Evolutionary conservation across 1,139 yeast species (phyloP).

Genomic region (Suhomyces wounanorum): DNA sequence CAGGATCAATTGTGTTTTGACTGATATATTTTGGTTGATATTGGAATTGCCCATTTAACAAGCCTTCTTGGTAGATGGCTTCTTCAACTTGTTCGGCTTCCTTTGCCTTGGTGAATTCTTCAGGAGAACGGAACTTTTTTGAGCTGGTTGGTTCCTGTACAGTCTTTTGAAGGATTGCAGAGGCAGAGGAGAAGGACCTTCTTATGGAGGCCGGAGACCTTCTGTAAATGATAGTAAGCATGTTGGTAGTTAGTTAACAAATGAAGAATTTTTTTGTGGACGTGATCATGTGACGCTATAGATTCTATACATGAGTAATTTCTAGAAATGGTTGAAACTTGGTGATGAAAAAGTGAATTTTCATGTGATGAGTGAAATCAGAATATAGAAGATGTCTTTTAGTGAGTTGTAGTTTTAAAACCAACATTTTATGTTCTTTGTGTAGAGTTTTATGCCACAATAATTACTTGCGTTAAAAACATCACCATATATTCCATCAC

Average conservation of each 20-base stretch:
- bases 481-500: too few species aligned
- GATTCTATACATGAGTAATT: too few species aligned
- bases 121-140: conserved; percentile 31
- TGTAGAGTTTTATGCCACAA: too few species aligned
- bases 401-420: too few species aligned
- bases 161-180: conserved; percentile 1
- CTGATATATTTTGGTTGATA: conserved; percentile 47
- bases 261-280: conserved; percentile 7
- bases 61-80: conserved; percentile 29
- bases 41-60: conserved; percentile 32
- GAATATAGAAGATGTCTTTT: too few species aligned
- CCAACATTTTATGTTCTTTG: too few species aligned
- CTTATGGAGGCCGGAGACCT: conserved; percentile 7
- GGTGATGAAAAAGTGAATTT: too few species aligned
- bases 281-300: conserved; percentile 2
- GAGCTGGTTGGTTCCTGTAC: neutral
- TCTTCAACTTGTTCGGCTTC: conserved; percentile 32
- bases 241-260: neutral
- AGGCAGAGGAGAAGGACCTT: conserved; percentile 8
- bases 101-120: conserved; percentile 31
- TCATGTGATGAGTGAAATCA: too few species aligned
- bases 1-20: conserved; percentile 31
- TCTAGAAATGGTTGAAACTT: too few species aligned
- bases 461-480: too few species aligned
- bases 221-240: conserved; percentile 6